Percentiles rank a stretch among this genome's conserved stretches.
phyloP scores from a whole-genome alignment of 169 alveolate species.

The Theileria equi region DNA sequence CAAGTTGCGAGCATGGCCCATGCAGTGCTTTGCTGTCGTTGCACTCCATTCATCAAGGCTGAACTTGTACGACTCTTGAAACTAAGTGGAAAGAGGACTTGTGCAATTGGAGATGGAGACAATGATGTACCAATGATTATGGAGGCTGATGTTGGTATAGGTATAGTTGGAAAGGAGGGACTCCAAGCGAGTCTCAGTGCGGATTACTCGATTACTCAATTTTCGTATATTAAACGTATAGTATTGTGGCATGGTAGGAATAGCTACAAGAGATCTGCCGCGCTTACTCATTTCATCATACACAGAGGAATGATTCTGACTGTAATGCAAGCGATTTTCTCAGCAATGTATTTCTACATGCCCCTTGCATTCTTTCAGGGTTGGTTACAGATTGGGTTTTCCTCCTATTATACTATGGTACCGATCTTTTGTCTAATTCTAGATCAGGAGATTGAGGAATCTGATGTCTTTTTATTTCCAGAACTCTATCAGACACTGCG shows the following conservation, averaged over 20 bases:
- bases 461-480: slow-evolving; percentile 87
- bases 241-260: slow-evolving; percentile 97
- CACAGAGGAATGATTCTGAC: slow-evolving; percentile 96
- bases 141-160: slow-evolving; percentile 93
- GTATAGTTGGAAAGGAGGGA: slow-evolving; percentile 97
- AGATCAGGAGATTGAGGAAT: slow-evolving; percentile 88
- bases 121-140: slow-evolving; percentile 99
- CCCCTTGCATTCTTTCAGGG: slow-evolving; percentile 97
- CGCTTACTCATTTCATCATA: slow-evolving; percentile 91
- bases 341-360: slow-evolving; percentile 87
- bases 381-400: slow-evolving; percentile 95
- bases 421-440: slow-evolving; percentile 93
- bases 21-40: slow-evolving; percentile 94
- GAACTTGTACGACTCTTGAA: slow-evolving; percentile 85
- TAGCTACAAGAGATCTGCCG: slow-evolving; percentile 90
- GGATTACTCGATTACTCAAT: slow-evolving; percentile 93
- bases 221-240: slow-evolving; percentile 86
- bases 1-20: slow-evolving; percentile 85
- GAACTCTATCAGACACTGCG: slow-evolving; percentile 90
- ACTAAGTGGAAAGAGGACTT: slow-evolving; percentile 78
- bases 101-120: slow-evolving; percentile 99
- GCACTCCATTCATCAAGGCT: slow-evolving; percentile 98
- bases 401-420: slow-evolving; percentile 93
- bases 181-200: slow-evolving; percentile 94
- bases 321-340: slow-evolving; percentile 87